Conservation (phyloP, 1,284 basidiomycete species). For the Ceratobasidium sp. region DNA sequence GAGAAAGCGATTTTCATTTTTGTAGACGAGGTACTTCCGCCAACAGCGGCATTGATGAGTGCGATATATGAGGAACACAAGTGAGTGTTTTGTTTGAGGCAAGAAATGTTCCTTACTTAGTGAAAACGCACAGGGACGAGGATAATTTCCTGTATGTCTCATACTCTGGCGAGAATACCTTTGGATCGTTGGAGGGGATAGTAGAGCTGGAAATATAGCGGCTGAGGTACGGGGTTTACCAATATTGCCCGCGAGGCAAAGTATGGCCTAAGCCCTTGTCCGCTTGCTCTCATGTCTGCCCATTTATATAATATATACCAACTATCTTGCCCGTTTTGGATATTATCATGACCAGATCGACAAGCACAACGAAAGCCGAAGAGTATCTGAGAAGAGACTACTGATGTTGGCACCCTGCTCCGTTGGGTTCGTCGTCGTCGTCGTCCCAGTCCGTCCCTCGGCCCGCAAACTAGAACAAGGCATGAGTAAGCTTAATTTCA, state of each 20-base stretch:
- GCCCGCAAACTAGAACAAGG: not conserved
- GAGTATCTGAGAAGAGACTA: not conserved
- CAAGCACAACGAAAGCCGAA: not conserved
- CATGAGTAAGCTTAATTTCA: conserved; percentile 69
- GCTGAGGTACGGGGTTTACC: not conserved
- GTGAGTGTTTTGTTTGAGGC: conserved; percentile 65
- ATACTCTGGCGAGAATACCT: conserved; percentile 98
- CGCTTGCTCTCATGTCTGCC: not conserved
- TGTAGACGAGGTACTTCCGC: conserved; percentile 97
- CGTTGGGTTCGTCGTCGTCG: conserved; percentile 71
- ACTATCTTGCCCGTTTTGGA: not conserved
- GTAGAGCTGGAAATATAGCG: conserved; percentile 27
- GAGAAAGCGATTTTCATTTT: conserved; percentile 99
- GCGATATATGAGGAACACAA: conserved; percentile 99
- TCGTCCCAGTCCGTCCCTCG: conserved; percentile 56
- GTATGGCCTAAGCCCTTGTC: not conserved
- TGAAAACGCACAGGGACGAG: conserved; percentile 78
- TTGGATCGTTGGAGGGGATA: conserved; percentile 63
- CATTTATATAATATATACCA: conserved; percentile 19
- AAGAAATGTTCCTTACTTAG: conserved; percentile 18
- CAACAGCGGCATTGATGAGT: conserved; percentile 98
- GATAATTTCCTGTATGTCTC: conserved; percentile 97
- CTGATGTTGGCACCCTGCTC: conserved; percentile 53
- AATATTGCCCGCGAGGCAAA: not conserved
- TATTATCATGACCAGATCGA: not conserved